Conservation (phyloP, 2,329 filamentous ascomycete species). For the Mariannaea elegans region DNA sequence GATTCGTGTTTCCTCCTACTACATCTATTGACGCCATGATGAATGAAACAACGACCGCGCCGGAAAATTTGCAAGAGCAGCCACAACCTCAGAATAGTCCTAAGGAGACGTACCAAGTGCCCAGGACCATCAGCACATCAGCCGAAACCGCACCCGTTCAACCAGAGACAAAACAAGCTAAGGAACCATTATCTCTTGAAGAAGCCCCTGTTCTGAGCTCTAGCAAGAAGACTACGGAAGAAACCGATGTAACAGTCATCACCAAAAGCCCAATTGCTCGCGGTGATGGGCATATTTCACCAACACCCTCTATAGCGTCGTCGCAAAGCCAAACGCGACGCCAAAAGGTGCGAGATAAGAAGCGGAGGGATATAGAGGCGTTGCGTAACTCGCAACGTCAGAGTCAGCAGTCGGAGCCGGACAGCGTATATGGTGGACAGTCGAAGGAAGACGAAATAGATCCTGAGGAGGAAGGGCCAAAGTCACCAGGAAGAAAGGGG, state of each 20-base stretch:
- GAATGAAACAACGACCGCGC: conserved; percentile 25
- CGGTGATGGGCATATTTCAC: conserved; percentile 18
- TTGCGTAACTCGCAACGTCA: conserved; percentile 36
- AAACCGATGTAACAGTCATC: conserved; percentile 30
- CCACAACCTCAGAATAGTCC: conserved; percentile 17
- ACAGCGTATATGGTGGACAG: background rate
- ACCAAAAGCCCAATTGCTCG: conserved; percentile 34
- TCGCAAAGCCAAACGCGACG: conserved; percentile 45
- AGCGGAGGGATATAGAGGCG: conserved; percentile 52
- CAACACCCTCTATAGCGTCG: conserved; percentile 31
- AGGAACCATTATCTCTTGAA: conserved; percentile 18
- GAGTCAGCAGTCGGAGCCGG: background rate
- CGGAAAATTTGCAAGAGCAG: conserved; percentile 9
- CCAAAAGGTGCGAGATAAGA: conserved; percentile 52
- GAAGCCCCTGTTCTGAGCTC: conserved; percentile 26
- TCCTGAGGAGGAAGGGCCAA: background rate
- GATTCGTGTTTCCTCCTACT: conserved; percentile 30
- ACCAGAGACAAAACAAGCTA: conserved; percentile 21
- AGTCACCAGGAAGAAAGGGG: conserved; percentile 4
- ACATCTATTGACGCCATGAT: conserved; percentile 41
- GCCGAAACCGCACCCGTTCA: conserved; percentile 30
- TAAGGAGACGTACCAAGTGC: conserved; percentile 22
- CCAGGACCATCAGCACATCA: conserved; percentile 32
- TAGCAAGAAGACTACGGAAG: conserved; percentile 23
- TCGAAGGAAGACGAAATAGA: background rate